Conservation (phyloP, 1,284 basidiomycete species). For the Tilletia walkeri region DNA sequence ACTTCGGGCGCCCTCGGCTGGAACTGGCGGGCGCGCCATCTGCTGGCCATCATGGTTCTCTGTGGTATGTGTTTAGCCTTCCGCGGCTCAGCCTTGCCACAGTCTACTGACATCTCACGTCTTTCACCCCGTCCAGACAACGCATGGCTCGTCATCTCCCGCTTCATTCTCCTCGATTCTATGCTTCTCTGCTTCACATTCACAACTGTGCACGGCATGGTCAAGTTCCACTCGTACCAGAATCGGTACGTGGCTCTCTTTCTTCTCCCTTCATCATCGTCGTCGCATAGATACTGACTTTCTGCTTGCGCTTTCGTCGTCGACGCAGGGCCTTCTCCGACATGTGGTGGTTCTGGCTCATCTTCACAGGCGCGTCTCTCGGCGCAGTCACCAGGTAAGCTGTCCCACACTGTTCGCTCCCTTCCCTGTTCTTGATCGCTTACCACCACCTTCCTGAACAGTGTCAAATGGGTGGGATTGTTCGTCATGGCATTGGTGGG, state of each 20-base stretch:
- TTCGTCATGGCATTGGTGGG: conserved; percentile 94
- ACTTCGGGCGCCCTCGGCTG: conserved; percentile 93
- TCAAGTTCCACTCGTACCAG: conserved; percentile 96
- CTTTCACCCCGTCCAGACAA: conserved; percentile 66
- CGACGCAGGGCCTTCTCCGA: conserved; percentile 69
- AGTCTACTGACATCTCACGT: too few relatives aligned
- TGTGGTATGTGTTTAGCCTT: conserved; percentile 64
- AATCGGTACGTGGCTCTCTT: conserved; percentile 65
- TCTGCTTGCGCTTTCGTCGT: background rate
- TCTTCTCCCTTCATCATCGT: too few relatives aligned
- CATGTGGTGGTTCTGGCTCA: conserved; percentile 96
- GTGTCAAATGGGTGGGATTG: conserved; percentile 93
- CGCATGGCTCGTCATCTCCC: conserved; percentile 91
- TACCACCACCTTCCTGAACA: conserved; percentile 45
- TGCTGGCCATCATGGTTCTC: conserved; percentile 90
- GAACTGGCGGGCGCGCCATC: conserved; percentile 82
- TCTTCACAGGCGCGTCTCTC: conserved; percentile 84
- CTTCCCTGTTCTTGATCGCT: too few relatives aligned
- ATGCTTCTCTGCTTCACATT: conserved; percentile 99
- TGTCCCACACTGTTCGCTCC: too few relatives aligned
- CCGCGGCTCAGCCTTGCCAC: conserved; percentile 18
- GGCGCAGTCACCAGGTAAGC: conserved; percentile 72
- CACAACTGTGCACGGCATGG: conserved; percentile 87
- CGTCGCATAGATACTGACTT: background rate
- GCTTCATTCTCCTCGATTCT: conserved; percentile 95